Base-by-base conservation (phyloP, 129 eudicot genomes). In the Lactuca saligna region DNA sequence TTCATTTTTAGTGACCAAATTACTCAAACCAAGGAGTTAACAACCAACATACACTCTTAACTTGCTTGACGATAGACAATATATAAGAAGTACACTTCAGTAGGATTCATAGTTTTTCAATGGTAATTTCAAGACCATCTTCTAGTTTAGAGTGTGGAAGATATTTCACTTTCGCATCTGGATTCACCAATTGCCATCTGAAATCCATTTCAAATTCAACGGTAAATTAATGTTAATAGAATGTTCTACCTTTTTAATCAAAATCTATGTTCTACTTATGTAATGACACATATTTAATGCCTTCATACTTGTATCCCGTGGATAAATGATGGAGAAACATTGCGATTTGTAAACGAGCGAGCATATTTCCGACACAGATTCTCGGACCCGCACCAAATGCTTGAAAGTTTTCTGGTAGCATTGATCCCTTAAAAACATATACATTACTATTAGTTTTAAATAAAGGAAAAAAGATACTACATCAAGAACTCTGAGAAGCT, bases 161-260 rank as follows among this genome's bases (percentile, higher is more conserved):
- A 73, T 87, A 84, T 57, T 42, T 37, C 64, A 87, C 61, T 32
- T 78, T 66, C 17, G 85, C 95, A 8, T 79, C 41, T 0, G 95
- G 87, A 79, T 87, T 82, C 49, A 84, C 78, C 60, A 87, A 66
- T 16, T 84, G 63, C 95, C 95, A 87, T 66, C 89, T 83, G 62
- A 66, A 55, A 68, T 54, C n/a, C 50, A 25, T 6, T 33, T 54
- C 14, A 63, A 71, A 46, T 8, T 9, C 17, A 38, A 64, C 15
- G 5, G 6, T 3, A 8, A 42, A 8, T 5, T 39, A 5, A 7
- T 14, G 44, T 20, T 13, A 20, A 31, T 4, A 25, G 9, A 8
- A 53, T 31, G n/a, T 57, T 25, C 15, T 14, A n/a, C 8, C 4
- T 17, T 70, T 17, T 17, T 39, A 39, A 46, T 8, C 15, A 4